Evolutionary conservation across 1,139 yeast species (phyloP), one percentile per base, ranked within the genome.

Genomic region (Kurtzmaniella quercitrusa): DNA sequence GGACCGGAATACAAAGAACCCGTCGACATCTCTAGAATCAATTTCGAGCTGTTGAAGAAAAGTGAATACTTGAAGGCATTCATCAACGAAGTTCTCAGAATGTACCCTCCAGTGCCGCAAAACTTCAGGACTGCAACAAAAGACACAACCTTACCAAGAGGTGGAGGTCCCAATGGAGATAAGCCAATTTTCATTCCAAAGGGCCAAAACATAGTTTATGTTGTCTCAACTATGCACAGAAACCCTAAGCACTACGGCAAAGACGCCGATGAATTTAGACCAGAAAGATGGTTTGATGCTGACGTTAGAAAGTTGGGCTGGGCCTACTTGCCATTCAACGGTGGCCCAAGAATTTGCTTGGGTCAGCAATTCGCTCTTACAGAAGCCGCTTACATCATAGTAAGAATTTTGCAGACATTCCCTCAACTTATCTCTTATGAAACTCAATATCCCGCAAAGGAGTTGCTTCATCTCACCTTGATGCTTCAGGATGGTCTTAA

Each of bases 361-460:
- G 84, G 83, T 15, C 82, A 78, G 57, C 82, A 76, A 54, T 76
- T 74, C 57, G 82, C 82, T 1, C 66, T 78, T 45, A 76, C 81
- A 15, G 84, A 78, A 56, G 77, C 79, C 3, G 63, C 75, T 3
- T 77, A 75, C 47, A 68, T 71, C 8, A 50, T 71, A 33, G 66
- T 64, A 14, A 60, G 82, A 44, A 53, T 78, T 40, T 55, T 60
- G 26, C 78, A 72, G 54, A 48, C 51, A 40, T 61, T 60, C 45
- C 52, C 55, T 11, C 49, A 53, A 36, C 46, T 53, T 15, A 28
- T 20, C 5, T 42, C 50, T 21, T 33, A 42, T 33, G 53, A 49
- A 30, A 44, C 42, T n/a, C 56, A 47, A 19, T 65, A 65, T 44
- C 73, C 73, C 20, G 69, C 73, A n/a, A 56, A 41, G 39, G 66